phyloP scores from a whole-genome alignment of 176 grass and related monocot species.

The Rhynchospora tenuis region DNA sequence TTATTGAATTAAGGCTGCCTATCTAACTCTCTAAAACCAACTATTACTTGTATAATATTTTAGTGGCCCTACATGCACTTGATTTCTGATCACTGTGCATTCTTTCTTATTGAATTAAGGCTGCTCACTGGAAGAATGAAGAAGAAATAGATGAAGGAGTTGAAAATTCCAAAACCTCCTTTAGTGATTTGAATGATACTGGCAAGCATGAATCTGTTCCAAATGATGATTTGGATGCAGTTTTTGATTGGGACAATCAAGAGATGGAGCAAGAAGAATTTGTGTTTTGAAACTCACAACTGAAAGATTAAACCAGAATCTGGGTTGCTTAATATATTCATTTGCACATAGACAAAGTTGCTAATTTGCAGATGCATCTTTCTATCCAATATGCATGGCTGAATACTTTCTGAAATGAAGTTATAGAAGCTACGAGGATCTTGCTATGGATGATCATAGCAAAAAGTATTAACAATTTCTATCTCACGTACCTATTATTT shows the following conservation, averaged over 20 bases:
- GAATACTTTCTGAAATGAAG: neutral
- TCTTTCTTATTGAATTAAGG: neutral
- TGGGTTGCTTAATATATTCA: neutral
- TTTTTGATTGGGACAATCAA: slow-evolving; percentile 16
- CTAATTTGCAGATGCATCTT: neutral
- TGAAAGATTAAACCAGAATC: neutral
- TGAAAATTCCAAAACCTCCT: slow-evolving; percentile 5
- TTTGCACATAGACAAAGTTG: neutral
- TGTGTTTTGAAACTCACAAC: neutral
- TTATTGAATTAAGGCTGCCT: neutral
- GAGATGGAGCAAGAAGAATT: neutral
- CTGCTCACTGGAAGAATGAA: slow-evolving; percentile 6
- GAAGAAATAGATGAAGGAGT: neutral
- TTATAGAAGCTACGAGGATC: neutral
- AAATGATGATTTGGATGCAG: slow-evolving; percentile 16
- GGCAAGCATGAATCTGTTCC: neutral
- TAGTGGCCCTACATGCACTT: neutral
- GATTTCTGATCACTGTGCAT: slow-evolving; percentile 1
- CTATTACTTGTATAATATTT: neutral
- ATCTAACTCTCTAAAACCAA: neutral
- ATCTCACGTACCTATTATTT: neutral
- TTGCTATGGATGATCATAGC: neutral
- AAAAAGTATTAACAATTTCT: neutral
- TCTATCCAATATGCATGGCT: neutral
- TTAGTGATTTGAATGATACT: slow-evolving; percentile 1